These are phyloP conservation scores for Fonsecaea erecta DNA, from an alignment of 2,329 filamentous ascomycete species.

Conservation along the genomic window DNA sequence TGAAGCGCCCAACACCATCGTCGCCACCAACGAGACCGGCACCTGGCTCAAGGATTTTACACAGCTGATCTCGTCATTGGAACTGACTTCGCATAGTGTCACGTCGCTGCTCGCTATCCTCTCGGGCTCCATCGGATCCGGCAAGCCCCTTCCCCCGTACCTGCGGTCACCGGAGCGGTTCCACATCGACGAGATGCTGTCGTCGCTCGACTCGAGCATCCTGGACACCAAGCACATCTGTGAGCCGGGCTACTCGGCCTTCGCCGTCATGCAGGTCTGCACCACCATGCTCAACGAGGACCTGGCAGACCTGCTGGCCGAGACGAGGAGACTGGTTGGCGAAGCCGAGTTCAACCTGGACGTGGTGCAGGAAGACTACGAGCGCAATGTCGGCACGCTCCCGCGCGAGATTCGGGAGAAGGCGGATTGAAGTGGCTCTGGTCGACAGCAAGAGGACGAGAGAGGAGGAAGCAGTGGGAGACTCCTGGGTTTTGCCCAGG, in stretches of 20 bases:
- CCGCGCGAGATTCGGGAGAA: slow-evolving; percentile 12
- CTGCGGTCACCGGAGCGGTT: slow-evolving; percentile 67
- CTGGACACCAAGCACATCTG: slow-evolving; percentile 68
- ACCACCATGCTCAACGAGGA: slow-evolving; percentile 72
- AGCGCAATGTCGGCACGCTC: slow-evolving; percentile 22
- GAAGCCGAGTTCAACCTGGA: slow-evolving; percentile 76
- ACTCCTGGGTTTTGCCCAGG: too few species aligned
- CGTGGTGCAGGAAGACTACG: slow-evolving; percentile 28
- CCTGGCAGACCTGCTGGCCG: slow-evolving; percentile 64
- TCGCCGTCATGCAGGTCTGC: slow-evolving; percentile 74
- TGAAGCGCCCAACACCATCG: slow-evolving; percentile 23
- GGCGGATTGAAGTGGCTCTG: slow-evolving; percentile 6
- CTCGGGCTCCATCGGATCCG: slow-evolving; percentile 68
- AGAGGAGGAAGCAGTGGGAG: not conserved
- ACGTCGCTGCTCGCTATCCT: slow-evolving; percentile 72
- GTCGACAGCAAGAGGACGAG: not conserved
- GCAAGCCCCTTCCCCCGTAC: slow-evolving; percentile 72
- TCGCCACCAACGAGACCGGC: slow-evolving; percentile 14
- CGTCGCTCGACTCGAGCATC: slow-evolving; percentile 64
- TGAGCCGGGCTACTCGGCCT: slow-evolving; percentile 74
- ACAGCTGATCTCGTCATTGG: slow-evolving; percentile 62
- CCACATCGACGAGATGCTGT: slow-evolving; percentile 62
- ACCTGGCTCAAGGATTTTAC: slow-evolving; percentile 66
- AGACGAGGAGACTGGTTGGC: slow-evolving; percentile 69
- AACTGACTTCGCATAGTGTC: slow-evolving; percentile 70